These are phyloP conservation scores for Exutisphaerella laricina DNA, from an alignment of 2,329 filamentous ascomycete genomes.

Conservation along the genomic window DNA sequence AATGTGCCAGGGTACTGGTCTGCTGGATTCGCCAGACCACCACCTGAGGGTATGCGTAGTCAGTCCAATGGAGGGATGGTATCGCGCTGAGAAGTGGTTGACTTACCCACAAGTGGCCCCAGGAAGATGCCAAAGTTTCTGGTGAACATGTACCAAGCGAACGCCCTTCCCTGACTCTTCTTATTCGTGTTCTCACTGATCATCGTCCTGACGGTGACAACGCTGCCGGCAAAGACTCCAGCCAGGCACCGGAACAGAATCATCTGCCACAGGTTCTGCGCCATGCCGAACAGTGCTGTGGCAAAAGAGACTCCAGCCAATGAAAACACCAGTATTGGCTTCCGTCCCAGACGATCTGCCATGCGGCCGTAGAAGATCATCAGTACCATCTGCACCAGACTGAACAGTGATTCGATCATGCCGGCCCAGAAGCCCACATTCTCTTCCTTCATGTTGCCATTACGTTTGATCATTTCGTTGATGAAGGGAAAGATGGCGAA, in stretches of 20 bases:
- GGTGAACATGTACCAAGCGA: constrained; percentile 70
- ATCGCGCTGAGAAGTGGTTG: neutral
- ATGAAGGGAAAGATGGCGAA: constrained; percentile 76
- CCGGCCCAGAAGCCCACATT: constrained; percentile 78
- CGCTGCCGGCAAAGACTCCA: constrained; percentile 67
- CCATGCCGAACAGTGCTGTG: constrained; percentile 64
- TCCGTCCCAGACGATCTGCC: constrained; percentile 64
- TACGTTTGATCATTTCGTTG: constrained; percentile 67
- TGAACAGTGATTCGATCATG: constrained; percentile 66
- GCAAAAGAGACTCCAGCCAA: constrained; percentile 59
- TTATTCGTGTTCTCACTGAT: constrained; percentile 65
- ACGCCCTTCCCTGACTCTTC: constrained; percentile 65
- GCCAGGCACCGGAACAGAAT: constrained; percentile 63
- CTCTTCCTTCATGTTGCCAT: constrained; percentile 55
- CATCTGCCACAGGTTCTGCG: constrained; percentile 64
- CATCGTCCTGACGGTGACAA: constrained; percentile 72
- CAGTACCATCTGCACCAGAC: constrained; percentile 69
- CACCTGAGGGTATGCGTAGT: constrained; percentile 44
- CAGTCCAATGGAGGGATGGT: neutral
- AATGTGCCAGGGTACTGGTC: constrained; percentile 58
- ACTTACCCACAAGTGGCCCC: constrained; percentile 56
- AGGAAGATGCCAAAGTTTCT: constrained; percentile 67
- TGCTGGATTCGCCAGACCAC: constrained; percentile 62
- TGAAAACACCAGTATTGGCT: constrained; percentile 64
- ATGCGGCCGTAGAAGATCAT: constrained; percentile 69